Evolutionary conservation across 148 eudicot species (phyloP).

Genomic region (Nepenthes gracilis): DNA sequence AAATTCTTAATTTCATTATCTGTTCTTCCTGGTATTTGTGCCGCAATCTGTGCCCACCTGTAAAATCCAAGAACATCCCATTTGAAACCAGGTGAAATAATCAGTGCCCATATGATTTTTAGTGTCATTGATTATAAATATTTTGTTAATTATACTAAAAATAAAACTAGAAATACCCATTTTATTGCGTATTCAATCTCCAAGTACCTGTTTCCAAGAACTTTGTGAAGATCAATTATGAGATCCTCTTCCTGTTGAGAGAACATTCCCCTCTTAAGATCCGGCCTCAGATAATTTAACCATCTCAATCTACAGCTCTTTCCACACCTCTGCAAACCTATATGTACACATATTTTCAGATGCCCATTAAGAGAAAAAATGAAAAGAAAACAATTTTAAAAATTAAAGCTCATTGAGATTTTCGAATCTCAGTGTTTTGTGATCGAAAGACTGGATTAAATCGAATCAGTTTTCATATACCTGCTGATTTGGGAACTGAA

Average conservation of each 20-base stretch:
- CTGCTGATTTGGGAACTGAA: constrained; percentile 32
- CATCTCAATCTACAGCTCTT: constrained; percentile 6
- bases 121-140: background rate
- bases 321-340: constrained; percentile 81
- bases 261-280: constrained; percentile 78
- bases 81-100: background rate
- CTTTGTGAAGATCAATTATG: constrained; percentile 49
- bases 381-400: background rate
- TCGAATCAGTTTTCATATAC: constrained; percentile 3
- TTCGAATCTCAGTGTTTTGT: background rate
- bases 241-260: constrained; percentile 72
- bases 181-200: background rate
- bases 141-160: background rate
- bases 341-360: too few relatives aligned
- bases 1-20: constrained; percentile 83
- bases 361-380: background rate
- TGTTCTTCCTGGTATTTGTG: constrained; percentile 92
- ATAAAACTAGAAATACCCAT: too few relatives aligned
- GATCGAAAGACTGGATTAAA: background rate
- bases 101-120: background rate
- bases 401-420: background rate
- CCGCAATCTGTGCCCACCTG: constrained; percentile 94
- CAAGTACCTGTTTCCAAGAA: constrained; percentile 69
- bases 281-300: constrained; percentile 26
- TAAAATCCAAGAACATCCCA: constrained; percentile 1